These are phyloP conservation scores for Gigaspora rosea DNA, from an alignment of 192 early-diverging fungal species.

Conservation along the genomic window DNA sequence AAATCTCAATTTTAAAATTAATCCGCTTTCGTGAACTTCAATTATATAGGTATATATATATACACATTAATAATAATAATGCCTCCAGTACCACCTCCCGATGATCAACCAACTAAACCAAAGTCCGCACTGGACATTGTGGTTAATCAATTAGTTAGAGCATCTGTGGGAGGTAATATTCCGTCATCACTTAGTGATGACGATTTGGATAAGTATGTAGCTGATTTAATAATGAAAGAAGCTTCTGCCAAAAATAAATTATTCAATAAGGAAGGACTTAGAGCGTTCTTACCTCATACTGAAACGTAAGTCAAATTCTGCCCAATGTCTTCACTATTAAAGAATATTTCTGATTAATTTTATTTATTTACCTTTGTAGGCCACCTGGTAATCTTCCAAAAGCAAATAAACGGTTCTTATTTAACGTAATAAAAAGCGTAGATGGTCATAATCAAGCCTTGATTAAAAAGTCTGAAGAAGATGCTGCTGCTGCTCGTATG, in stretches of 20 bases:
- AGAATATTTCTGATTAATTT: conserved; percentile 19
- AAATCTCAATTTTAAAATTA: too few relatives aligned
- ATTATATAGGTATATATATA: too few relatives aligned
- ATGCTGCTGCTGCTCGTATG: conserved; percentile 41
- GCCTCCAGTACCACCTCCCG: not conserved
- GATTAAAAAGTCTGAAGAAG: conserved; percentile 49
- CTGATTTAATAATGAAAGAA: conserved; percentile 52
- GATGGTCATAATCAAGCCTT: conserved; percentile 57
- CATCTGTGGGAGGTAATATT: conserved; percentile 49
- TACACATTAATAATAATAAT: too few relatives aligned
- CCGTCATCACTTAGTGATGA: conserved; percentile 38
- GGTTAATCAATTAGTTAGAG: conserved; percentile 48
- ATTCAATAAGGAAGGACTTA: conserved; percentile 44
- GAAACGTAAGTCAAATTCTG: conserved; percentile 20
- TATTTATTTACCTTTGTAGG: conserved; percentile 32
- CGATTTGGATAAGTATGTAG: conserved; percentile 60
- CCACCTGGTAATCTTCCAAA: conserved; percentile 46
- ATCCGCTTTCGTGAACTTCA: too few relatives aligned
- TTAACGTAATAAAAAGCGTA: conserved; percentile 56
- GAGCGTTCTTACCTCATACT: conserved; percentile 41
- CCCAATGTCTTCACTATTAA: not conserved
- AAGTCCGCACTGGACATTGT: conserved; percentile 29
- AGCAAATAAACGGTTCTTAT: conserved; percentile 60
- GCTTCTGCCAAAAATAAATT: conserved; percentile 41
- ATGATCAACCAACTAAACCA: not conserved